Conservation (phyloP, 1,284 basidiomycete species). For the Pulchroboletus neoregius region DNA sequence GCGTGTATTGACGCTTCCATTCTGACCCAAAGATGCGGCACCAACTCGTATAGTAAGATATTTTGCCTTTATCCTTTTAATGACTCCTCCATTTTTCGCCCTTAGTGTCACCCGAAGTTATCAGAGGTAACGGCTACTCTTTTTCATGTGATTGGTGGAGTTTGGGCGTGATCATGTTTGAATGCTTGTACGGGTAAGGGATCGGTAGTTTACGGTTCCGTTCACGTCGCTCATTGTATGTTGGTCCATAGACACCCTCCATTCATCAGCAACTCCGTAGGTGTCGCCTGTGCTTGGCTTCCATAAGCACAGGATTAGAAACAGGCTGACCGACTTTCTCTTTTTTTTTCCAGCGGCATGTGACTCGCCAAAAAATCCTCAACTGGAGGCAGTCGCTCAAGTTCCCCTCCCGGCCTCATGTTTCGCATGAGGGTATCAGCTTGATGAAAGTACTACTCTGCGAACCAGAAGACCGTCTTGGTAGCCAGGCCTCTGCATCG, state of each 20-base stretch:
- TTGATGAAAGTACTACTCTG: slow-evolving; percentile 87
- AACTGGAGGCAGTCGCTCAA: slow-evolving; percentile 88
- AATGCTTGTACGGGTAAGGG: slow-evolving; percentile 81
- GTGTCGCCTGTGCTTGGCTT: slow-evolving; percentile 27
- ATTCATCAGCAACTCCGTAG: slow-evolving; percentile 86
- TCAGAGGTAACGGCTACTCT: slow-evolving; percentile 88
- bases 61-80: slow-evolving; percentile 29
- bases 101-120: slow-evolving; percentile 91
- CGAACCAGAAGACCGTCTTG: slow-evolving; percentile 91
- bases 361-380: slow-evolving; percentile 87
- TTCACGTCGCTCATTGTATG: slow-evolving; percentile 27
- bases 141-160: slow-evolving; percentile 99
- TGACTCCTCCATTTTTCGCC: slow-evolving; percentile 27
- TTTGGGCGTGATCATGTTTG: slow-evolving; percentile 89
- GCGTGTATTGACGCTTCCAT: slow-evolving; percentile 27
- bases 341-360: slow-evolving; percentile 59
- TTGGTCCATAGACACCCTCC: slow-evolving; percentile 73
- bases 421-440: slow-evolving; percentile 83
- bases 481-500: slow-evolving; percentile 65
- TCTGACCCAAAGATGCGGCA: slow-evolving; percentile 60
- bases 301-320: slow-evolving; percentile 21
- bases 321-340: slow-evolving; percentile 11
- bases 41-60: slow-evolving; percentile 84
- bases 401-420: slow-evolving; percentile 80
- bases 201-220: slow-evolving; percentile 25